A percentile compares a stretch with the other conserved stretches of the same genome.
Evolutionary conservation across 257 asterid species (phyloP).

Genomic region (Primulina eburnea): DNA sequence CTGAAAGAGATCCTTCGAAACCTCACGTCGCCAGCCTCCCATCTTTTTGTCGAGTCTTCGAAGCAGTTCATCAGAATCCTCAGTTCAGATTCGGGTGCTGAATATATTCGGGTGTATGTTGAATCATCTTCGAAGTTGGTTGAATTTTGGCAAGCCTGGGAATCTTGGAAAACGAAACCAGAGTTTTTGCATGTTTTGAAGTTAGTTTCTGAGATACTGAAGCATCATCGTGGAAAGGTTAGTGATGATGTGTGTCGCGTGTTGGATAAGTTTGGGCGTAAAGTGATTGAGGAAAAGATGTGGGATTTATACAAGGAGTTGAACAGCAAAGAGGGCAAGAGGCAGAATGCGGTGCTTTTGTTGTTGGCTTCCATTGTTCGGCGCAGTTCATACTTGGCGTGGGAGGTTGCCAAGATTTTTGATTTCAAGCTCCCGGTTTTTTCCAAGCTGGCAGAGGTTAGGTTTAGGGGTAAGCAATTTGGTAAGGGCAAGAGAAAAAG

Average conservation of each 20-base stretch:
- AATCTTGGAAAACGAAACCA: conserved; percentile 52
- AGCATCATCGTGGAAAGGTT: conserved; percentile 30
- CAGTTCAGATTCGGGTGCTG: conserved; percentile 56
- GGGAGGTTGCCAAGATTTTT: conserved; percentile 68
- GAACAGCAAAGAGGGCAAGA: conserved; percentile 61
- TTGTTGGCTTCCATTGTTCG: conserved; percentile 62
- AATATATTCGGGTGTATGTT: conserved; percentile 40
- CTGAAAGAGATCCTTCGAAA: conserved; percentile 69
- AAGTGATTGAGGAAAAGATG: conserved; percentile 55
- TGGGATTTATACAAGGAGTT: conserved; percentile 67
- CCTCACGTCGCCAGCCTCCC: conserved; percentile 53
- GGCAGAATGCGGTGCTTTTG: conserved; percentile 59
- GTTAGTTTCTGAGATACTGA: conserved; percentile 51
- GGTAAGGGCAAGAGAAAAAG: conserved; percentile 45
- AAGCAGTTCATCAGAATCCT: conserved; percentile 64
- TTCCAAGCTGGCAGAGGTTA: conserved; percentile 52
- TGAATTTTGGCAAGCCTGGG: conserved; percentile 81
- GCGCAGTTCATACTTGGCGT: conserved; percentile 64
- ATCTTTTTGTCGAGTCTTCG: conserved; percentile 55
- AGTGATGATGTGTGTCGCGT: conserved; percentile 23
- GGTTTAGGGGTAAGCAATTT: conserved; percentile 51
- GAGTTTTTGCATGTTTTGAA: conserved; percentile 50
- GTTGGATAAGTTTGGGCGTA: conserved; percentile 63
- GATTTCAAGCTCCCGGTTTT: conserved; percentile 60
- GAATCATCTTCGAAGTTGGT: conserved; percentile 50